phyloP scores from a whole-genome alignment of 148 eudicot species.

The Talinum fruticosum region DNA sequence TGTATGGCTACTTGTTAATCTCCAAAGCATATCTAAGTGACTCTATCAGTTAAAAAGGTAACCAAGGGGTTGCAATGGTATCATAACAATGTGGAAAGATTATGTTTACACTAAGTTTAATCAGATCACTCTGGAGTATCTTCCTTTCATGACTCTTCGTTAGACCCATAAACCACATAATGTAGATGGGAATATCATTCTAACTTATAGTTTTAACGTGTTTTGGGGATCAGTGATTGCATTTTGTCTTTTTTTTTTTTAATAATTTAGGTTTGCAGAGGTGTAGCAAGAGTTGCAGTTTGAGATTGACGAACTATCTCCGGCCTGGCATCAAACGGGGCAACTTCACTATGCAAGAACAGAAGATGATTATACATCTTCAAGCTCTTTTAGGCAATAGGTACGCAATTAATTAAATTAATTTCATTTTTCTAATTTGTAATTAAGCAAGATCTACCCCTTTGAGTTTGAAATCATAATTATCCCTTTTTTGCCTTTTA shows the following conservation, averaged over 20 bases:
- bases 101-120: too few species aligned
- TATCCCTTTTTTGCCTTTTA: too few species aligned
- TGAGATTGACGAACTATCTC: slow-evolving; percentile 90
- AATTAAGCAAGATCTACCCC: neutral
- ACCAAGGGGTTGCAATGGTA: too few species aligned
- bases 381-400: slow-evolving; percentile 93
- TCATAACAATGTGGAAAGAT: too few species aligned
- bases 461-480: neutral
- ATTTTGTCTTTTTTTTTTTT: neutral
- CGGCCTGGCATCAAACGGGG: slow-evolving; percentile 89
- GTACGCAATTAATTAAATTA: slow-evolving; percentile 28
- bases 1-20: too few species aligned
- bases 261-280: slow-evolving; percentile 54
- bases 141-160: too few species aligned
- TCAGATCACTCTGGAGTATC: too few species aligned
- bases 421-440: neutral
- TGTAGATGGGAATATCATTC: too few species aligned
- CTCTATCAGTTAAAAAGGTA: too few species aligned
- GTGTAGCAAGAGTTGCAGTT: slow-evolving; percentile 90
- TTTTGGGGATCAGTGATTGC: too few species aligned
- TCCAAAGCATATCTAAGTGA: too few species aligned
- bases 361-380: slow-evolving; percentile 86
- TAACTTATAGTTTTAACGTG: neutral
- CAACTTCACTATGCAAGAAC: slow-evolving; percentile 71
- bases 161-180: too few species aligned